phyloP scores from a whole-genome alignment of 2,329 filamentous ascomycete species.

The Cladosporium halotolerans region DNA sequence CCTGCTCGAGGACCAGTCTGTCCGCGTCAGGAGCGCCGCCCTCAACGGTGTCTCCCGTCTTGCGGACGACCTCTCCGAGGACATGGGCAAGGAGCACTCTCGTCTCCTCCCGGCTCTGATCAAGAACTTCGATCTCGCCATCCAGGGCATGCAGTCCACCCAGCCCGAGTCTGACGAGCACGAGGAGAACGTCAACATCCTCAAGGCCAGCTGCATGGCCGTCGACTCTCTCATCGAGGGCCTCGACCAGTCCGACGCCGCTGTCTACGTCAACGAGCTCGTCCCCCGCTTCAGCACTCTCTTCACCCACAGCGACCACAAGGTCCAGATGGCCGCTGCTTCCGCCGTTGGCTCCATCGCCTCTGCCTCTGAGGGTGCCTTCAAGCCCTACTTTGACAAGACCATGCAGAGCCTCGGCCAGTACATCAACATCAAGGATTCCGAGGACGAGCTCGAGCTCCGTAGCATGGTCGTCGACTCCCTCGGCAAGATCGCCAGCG shows the following conservation, averaged over 20 bases:
- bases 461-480: conserved; percentile 86
- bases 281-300: conserved; percentile 79
- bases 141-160: conserved; percentile 55
- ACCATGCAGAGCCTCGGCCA: conserved; percentile 85
- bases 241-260: conserved; percentile 72
- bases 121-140: conserved; percentile 80
- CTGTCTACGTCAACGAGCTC: conserved; percentile 73
- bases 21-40: conserved; percentile 77
- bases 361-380: conserved; percentile 71
- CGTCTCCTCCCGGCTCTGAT: conserved; percentile 76
- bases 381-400: conserved; percentile 84
- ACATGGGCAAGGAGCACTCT: conserved; percentile 79
- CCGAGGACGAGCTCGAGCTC: conserved; percentile 81
- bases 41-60: conserved; percentile 82
- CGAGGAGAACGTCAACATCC: conserved; percentile 75
- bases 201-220: conserved; percentile 83
- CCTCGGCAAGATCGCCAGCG: conserved; percentile 84
- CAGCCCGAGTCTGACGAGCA: conserved; percentile 40
- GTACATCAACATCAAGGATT: conserved; percentile 80
- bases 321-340: conserved; percentile 83
- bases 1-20: conserved; percentile 76
- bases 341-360: conserved; percentile 88
- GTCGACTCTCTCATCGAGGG: conserved; percentile 88
- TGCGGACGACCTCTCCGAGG: conserved; percentile 87
- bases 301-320: conserved; percentile 76